Percentiles rank a stretch among this genome's conserved stretches.
These are phyloP conservation scores for Cicer judaicum DNA, from an alignment of 306 rosid genomes.

Conservation along the genomic window DNA sequence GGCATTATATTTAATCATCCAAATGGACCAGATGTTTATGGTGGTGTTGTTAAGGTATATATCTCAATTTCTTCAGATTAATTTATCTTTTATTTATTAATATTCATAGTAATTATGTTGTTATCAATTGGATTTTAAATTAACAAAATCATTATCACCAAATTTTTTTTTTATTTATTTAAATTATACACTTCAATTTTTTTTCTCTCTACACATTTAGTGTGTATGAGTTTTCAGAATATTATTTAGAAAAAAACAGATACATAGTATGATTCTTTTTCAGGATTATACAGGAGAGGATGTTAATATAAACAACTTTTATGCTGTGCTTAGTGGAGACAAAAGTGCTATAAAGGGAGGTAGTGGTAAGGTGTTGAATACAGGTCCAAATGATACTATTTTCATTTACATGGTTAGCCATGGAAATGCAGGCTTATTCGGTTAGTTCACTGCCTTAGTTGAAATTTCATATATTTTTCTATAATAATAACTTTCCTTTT, in stretches of 20 bases:
- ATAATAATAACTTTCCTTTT: too few species aligned
- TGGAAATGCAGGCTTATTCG: slow-evolving; percentile 51
- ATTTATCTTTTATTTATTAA: too few species aligned
- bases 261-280: background rate
- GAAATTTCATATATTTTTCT: too few species aligned
- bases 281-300: slow-evolving; percentile 55
- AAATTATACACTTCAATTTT: too few species aligned
- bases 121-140: too few species aligned
- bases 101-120: too few species aligned
- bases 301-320: slow-evolving; percentile 46
- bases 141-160: too few species aligned
- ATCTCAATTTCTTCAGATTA: background rate
- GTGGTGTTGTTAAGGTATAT: background rate
- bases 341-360: slow-evolving; percentile 58
- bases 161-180: too few species aligned
- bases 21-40: background rate
- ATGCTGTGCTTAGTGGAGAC: slow-evolving; percentile 62
- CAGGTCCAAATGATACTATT: slow-evolving; percentile 59
- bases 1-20: background rate
- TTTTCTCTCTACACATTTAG: too few species aligned
- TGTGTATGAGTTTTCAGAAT: too few species aligned
- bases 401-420: slow-evolving; percentile 70
- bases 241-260: too few species aligned
- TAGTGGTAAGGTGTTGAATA: slow-evolving; percentile 66
- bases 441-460: slow-evolving; percentile 40